Conservation (phyloP, 352 stramenopile genomes). For the Pythium chondricola region DNA sequence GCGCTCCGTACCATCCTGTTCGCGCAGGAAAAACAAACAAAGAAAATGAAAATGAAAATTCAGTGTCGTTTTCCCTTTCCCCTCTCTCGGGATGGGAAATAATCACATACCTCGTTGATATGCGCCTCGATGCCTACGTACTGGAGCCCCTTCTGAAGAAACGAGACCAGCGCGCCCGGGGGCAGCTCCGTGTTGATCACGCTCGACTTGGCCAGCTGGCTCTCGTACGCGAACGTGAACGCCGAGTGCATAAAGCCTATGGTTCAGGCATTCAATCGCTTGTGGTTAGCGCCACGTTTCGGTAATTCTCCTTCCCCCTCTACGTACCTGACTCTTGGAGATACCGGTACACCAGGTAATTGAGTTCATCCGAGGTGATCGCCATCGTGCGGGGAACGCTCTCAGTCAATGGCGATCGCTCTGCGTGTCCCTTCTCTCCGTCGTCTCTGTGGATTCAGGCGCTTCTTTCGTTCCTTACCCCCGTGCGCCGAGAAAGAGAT, state of each 20-base stretch:
- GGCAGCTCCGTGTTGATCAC: slow-evolving; percentile 92
- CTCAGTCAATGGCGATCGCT: too few species aligned
- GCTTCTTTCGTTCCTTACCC: too few species aligned
- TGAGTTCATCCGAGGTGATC: slow-evolving; percentile 95
- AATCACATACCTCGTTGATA: slow-evolving; percentile 71
- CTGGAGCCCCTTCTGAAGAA: slow-evolving; percentile 98
- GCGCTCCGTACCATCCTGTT: slow-evolving; percentile 82
- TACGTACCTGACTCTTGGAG: slow-evolving; percentile 91
- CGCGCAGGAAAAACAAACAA: too few species aligned
- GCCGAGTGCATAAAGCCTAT: slow-evolving; percentile 94
- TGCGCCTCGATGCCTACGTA: slow-evolving; percentile 91
- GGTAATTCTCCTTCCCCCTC: background rate
- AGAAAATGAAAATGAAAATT: too few species aligned
- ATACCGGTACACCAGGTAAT: slow-evolving; percentile 98
- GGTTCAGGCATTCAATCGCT: background rate
- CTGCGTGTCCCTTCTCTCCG: too few species aligned
- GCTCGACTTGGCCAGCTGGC: slow-evolving; percentile 91
- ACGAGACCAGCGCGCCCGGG: slow-evolving; percentile 95
- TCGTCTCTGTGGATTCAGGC: too few species aligned
- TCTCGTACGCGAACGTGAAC: slow-evolving; percentile 99
- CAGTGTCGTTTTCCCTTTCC: too few species aligned
- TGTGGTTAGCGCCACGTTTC: background rate
- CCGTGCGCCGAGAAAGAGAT: too few species aligned
- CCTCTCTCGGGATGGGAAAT: too few species aligned
- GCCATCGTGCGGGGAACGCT: slow-evolving; percentile 78